These are phyloP conservation scores for Ilyonectria mors-panacis DNA, from an alignment of 2,329 filamentous ascomycete species.

Conservation along the genomic window DNA sequence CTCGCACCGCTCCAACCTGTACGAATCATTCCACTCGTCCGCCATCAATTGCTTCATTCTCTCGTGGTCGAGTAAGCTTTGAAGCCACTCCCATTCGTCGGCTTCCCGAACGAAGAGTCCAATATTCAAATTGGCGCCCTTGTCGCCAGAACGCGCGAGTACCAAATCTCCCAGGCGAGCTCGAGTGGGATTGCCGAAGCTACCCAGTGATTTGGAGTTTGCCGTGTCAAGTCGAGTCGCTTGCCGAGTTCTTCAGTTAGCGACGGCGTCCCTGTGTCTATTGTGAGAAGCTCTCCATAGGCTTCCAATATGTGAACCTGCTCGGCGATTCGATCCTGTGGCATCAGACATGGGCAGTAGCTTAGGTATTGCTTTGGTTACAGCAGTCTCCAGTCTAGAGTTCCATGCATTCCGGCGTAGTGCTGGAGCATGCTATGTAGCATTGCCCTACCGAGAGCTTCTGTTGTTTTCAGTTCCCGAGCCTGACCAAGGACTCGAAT, in stretches of 20 bases:
- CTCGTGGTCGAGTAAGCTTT: conserved; percentile 57
- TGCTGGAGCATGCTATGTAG: neutral
- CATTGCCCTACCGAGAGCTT: neutral
- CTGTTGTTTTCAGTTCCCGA: neutral
- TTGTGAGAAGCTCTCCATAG: conserved; percentile 41
- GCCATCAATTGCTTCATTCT: conserved; percentile 56
- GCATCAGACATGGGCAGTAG: neutral
- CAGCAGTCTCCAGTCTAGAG: neutral
- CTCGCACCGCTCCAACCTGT: conserved; percentile 63
- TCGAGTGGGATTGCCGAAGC: conserved; percentile 1
- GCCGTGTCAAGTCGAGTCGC: conserved; percentile 1
- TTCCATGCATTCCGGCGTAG: neutral
- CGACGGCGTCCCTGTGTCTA: neutral
- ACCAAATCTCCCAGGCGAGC: conserved; percentile 50
- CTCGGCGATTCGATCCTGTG: neutral
- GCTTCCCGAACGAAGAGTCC: conserved; percentile 61
- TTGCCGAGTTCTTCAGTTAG: no score
- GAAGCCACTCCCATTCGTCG: conserved; percentile 63
- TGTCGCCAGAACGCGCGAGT: conserved; percentile 56
- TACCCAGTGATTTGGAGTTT: no score
- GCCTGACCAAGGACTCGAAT: conserved; percentile 3
- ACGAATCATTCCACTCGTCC: conserved; percentile 49
- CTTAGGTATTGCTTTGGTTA: neutral
- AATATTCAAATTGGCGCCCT: conserved; percentile 60
- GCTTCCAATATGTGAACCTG: neutral